Evolutionary conservation across 2,329 filamentous ascomycete genomes (phyloP), one percentile per base, ranked within the genome.

Genomic region (Claviceps sp.): DNA sequence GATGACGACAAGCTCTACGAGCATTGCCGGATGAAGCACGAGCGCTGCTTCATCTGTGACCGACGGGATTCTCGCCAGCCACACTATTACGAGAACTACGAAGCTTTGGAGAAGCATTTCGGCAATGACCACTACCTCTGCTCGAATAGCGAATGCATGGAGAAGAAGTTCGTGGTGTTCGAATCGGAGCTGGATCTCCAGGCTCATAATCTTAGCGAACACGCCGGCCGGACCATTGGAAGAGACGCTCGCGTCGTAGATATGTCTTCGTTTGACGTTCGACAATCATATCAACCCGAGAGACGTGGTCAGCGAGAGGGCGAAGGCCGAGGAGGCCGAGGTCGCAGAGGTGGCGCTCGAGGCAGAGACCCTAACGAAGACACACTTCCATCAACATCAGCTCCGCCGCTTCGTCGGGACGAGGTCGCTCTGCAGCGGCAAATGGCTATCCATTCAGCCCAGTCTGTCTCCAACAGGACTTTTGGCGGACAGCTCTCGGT

Each of bases 121-220:
- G 78, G 79, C 56, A 84, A 84, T 58, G 89, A 93, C 53, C 93
- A 98, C 66, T 95, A 84, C 62, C 71, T 90, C 0, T 98, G 93
- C 63, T 67, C 79, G 6, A 89, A 98, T 60, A 76, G 78, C 51
- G 90, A 95, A 63, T 98, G 93, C 62, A 65, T 93, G 62, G 93
- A 97, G 60, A 95, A 95, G 78, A 97, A 96, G 65, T 96, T 97
- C 64, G 86, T 97, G 34, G 93, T 97, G 0, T 98, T 98, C 60
- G 88, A 88, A 52, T 90, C 89, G 0, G 88, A 96, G 62, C 83
- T 98, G 74, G 93, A 98, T 62, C 71, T 98, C 47, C 95, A 97
- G 66, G 93, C 86, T 3, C 93, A 98, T 68, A 88, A 95, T 65
- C 70, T 98, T 9, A 84, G 86, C 59, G 79, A 84, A 51, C 93